A percentile compares a stretch with the other conserved stretches of the same genome.
phyloP scores from a whole-genome alignment of 2,329 filamentous ascomycete genomes.

The Nemania sp. region DNA sequence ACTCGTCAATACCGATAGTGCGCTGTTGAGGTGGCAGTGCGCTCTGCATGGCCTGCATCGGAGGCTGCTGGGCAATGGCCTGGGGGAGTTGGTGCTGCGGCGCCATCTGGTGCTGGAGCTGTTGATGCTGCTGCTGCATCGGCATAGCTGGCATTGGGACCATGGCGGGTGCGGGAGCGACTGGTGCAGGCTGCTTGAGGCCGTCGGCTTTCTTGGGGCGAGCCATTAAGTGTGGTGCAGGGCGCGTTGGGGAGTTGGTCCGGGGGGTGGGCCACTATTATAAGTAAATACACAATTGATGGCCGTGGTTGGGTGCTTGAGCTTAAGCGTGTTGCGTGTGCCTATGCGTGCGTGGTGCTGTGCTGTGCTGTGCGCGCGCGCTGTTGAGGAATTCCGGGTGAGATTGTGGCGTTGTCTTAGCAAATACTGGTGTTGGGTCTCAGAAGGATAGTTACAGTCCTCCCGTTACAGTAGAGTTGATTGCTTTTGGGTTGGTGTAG shows the following conservation, averaged over 20 bases:
- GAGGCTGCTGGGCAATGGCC: conserved; percentile 41
- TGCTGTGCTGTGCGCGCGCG: conserved; percentile 11
- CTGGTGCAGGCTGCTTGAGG: conserved; percentile 54
- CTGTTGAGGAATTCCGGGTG: conserved; percentile 33
- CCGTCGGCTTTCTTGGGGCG: conserved; percentile 56
- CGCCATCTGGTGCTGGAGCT: conserved; percentile 38
- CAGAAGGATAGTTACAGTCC: conserved; percentile 19
- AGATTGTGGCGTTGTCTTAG: conserved; percentile 40
- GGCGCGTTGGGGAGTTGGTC: not conserved
- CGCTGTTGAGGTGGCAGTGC: conserved; percentile 41
- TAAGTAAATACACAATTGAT: conserved; percentile 13
- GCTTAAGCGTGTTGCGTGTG: not conserved
- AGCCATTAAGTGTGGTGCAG: conserved; percentile 51
- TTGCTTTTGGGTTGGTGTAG: conserved; percentile 10
- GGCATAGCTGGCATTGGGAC: conserved; percentile 52
- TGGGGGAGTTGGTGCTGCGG: conserved; percentile 43
- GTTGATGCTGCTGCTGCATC: conserved; percentile 43
- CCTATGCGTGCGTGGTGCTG: too few relatives aligned
- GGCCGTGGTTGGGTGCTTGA: conserved; percentile 5
- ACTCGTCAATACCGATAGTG: conserved; percentile 77
- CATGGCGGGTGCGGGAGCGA: conserved; percentile 55
- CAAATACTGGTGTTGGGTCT: conserved; percentile 30
- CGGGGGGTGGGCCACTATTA: conserved; percentile 35
- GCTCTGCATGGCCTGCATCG: conserved; percentile 36
- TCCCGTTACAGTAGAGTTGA: conserved; percentile 1